These are phyloP conservation scores for Vitis hybrid DNA, from an alignment of 177 flowering plant species.

Conservation along the genomic window DNA sequence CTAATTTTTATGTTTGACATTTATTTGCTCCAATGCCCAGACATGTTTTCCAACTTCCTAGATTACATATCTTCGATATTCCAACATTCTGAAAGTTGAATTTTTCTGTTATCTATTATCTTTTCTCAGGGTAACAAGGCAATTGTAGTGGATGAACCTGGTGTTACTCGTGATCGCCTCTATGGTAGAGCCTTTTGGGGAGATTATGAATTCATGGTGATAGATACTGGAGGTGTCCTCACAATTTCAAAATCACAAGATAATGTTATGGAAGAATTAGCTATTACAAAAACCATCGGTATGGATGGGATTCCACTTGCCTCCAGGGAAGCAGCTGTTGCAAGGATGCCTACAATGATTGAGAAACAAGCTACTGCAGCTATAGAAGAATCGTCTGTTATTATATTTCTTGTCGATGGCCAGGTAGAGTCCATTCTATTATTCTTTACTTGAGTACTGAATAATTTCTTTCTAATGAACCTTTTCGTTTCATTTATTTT, in stretches of 20 bases:
- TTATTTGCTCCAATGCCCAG: not conserved
- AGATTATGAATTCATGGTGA: conserved; percentile 78
- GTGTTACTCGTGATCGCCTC: conserved; percentile 95
- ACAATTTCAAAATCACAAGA: conserved; percentile 70
- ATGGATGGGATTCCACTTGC: conserved; percentile 92
- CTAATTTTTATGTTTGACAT: not conserved
- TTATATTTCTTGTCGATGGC: conserved; percentile 94
- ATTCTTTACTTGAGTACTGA: not conserved
- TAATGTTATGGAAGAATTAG: conserved; percentile 73
- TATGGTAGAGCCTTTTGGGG: conserved; percentile 97
- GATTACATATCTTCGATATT: not conserved
- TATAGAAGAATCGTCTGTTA: conserved; percentile 81
- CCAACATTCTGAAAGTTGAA: not conserved
- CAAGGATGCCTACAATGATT: conserved; percentile 95
- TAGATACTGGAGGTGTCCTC: conserved; percentile 96
- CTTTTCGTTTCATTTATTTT: not conserved
- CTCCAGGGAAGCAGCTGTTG: conserved; percentile 88
- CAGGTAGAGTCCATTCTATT: conserved; percentile 46
- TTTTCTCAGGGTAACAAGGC: conserved; percentile 71
- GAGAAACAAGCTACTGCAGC: conserved; percentile 90
- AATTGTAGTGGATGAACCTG: conserved; percentile 98
- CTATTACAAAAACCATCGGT: conserved; percentile 81
- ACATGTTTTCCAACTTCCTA: not conserved
- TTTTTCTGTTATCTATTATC: not conserved
- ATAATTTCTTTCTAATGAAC: not conserved